Conservation (phyloP, 805 yeast genomes). For the Starmerella gropengiesseri region DNA sequence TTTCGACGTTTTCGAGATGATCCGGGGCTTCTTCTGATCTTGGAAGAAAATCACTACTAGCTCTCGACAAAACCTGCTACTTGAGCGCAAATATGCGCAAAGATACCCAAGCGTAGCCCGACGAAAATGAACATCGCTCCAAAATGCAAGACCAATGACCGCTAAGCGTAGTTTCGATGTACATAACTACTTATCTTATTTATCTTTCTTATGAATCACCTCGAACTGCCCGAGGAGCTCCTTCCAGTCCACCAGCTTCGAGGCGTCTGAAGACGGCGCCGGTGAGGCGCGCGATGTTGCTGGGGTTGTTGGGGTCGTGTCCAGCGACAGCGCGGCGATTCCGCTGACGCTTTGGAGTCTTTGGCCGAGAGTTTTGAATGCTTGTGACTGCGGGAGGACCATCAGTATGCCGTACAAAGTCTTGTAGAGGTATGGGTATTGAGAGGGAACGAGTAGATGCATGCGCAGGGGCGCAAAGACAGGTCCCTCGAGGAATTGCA, state of each 20-base stretch:
- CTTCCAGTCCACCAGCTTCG: conserved; percentile 29
- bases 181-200: neutral
- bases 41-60: too few species aligned
- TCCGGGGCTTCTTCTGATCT: too few species aligned
- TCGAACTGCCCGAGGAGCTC: conserved; percentile 27
- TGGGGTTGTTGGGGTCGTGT: conserved; percentile 15
- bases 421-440: conserved; percentile 68
- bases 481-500: conserved; percentile 85
- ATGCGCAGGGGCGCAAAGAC: conserved; percentile 77
- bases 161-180: neutral
- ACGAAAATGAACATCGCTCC: neutral
- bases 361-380: conserved; percentile 70
- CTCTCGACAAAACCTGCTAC: too few species aligned
- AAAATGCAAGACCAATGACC: neutral
- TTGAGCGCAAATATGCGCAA: too few species aligned
- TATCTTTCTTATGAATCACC: neutral
- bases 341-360: conserved; percentile 51
- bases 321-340: conserved; percentile 29
- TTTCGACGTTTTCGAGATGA: conserved; percentile 1
- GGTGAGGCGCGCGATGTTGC: too few species aligned
- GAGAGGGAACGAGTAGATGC: conserved; percentile 80
- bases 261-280: neutral
- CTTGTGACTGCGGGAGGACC: conserved; percentile 88
- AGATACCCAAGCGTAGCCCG: too few species aligned
- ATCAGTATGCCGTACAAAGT: conserved; percentile 84